Conservation (phyloP, 352 stramenopile species). For the Pythium biforme region DNA sequence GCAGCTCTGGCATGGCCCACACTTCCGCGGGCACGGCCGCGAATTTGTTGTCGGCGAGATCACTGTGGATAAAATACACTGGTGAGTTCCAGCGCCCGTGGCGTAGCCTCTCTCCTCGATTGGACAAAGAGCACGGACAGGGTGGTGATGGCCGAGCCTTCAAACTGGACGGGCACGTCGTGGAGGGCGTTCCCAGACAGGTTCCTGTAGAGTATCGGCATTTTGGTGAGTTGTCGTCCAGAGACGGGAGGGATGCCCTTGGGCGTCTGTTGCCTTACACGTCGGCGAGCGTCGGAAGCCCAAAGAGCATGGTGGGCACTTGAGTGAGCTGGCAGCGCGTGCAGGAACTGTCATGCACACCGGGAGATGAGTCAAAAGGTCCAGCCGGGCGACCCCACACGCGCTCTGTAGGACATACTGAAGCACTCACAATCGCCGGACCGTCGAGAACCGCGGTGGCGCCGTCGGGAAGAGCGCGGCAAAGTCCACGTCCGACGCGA, state of each 20-base stretch:
- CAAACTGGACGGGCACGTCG: conserved; percentile 34
- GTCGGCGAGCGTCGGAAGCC: conserved; percentile 27
- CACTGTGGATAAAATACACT: too few species aligned
- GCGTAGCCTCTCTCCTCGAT: too few species aligned
- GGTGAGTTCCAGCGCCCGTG: too few species aligned
- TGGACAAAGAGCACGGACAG: conserved; percentile 39
- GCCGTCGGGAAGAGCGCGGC: conserved; percentile 19
- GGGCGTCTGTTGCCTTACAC: conserved; percentile 27
- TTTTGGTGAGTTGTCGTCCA: too few species aligned
- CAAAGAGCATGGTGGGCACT: conserved; percentile 35
- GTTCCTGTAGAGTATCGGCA: too few species aligned
- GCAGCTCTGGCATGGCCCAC: conserved; percentile 35
- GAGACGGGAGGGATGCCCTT: too few species aligned
- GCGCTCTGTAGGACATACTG: conserved; percentile 8
- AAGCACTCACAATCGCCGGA: conserved; percentile 31
- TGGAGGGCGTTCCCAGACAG: conserved; percentile 31
- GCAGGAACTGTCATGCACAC: conserved; percentile 27
- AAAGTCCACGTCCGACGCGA: conserved; percentile 28
- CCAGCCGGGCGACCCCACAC: neutral
- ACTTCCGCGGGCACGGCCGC: conserved; percentile 21
- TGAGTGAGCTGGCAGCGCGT: conserved; percentile 37
- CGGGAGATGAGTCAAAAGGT: too few species aligned
- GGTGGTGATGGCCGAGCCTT: conserved; percentile 32
- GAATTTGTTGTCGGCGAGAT: conserved; percentile 35
- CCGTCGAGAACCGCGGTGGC: conserved; percentile 1